phyloP scores from a whole-genome alignment of 148 eudicot genomes.

The Chenopodium album region DNA sequence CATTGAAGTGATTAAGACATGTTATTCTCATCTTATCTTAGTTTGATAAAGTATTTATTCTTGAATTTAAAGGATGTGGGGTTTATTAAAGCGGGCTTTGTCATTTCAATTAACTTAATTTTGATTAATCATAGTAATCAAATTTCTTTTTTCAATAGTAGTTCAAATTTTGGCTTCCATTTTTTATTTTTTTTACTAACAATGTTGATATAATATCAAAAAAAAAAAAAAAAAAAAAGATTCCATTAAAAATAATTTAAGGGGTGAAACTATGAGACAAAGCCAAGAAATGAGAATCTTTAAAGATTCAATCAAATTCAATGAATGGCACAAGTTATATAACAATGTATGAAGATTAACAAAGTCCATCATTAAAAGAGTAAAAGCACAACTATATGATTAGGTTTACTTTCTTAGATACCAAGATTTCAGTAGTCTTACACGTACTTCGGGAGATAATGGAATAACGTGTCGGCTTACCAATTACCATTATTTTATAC shows the following conservation, averaged over 20 bases:
- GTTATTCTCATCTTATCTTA: conserved; percentile 4
- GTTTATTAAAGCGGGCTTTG: not conserved
- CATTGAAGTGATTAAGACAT: conserved; percentile 3
- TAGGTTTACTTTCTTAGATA: not conserved
- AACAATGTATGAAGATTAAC: not conserved
- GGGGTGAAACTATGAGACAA: not conserved
- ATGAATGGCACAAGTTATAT: not conserved
- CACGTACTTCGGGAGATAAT: not conserved
- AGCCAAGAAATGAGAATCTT: not conserved
- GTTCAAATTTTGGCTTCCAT: no score
- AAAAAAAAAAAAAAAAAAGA: no score
- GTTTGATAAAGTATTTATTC: not conserved
- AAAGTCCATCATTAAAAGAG: not conserved
- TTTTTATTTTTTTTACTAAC: no score
- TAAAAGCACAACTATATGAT: not conserved
- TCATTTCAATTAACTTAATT: not conserved
- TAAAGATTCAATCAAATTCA: not conserved
- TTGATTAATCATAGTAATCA: no score
- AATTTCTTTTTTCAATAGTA: no score
- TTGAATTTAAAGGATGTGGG: not conserved
- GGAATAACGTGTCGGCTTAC: not conserved
- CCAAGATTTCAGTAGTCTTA: not conserved
- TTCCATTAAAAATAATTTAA: no score
- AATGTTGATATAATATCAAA: no score
- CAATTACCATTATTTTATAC: no score